phyloP scores from a whole-genome alignment of 2,329 filamentous ascomycete species.

The Diaporthe ilicicola region DNA sequence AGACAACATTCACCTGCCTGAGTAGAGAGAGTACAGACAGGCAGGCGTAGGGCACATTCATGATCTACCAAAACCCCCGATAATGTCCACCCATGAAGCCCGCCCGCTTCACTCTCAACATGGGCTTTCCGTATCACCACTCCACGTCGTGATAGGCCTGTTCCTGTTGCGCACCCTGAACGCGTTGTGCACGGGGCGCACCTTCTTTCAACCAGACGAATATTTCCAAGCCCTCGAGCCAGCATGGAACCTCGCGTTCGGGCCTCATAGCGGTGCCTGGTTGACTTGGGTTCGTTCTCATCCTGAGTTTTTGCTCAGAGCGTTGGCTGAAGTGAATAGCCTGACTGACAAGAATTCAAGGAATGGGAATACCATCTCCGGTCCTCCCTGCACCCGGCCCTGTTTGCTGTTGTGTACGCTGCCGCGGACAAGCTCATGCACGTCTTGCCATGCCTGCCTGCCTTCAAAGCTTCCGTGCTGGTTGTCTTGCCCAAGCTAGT shows the following conservation, averaged over 20 bases:
- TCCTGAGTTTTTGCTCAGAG: neutral
- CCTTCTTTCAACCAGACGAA: constrained; percentile 98
- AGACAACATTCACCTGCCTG: neutral
- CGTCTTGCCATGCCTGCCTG: constrained; percentile 60
- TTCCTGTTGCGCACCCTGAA: constrained; percentile 82
- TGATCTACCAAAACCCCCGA: constrained; percentile 6
- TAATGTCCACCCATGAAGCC: constrained; percentile 27
- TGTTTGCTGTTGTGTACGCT: constrained; percentile 83
- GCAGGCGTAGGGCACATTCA: neutral
- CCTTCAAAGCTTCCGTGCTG: constrained; percentile 71
- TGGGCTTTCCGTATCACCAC: constrained; percentile 30
- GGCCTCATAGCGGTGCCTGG: constrained; percentile 80
- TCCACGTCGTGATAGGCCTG: constrained; percentile 49
- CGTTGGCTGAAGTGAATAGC: constrained; percentile 27
- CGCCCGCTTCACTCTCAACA: constrained; percentile 31
- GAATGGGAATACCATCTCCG: constrained; percentile 92
- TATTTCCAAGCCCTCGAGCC: constrained; percentile 97
- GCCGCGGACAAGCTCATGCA: constrained; percentile 64
- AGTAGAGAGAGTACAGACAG: neutral
- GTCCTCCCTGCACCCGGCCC: constrained; percentile 87
- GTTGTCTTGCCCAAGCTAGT: constrained; percentile 76
- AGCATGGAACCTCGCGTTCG: constrained; percentile 90
- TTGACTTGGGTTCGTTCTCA: constrained; percentile 85
- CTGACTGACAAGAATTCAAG: constrained; percentile 54
- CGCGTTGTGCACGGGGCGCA: constrained; percentile 74